Evolutionary conservation across 208 protist species (phyloP), one percentile per base, ranked within the genome.

Genomic region (Crithidia fasciculata): DNA sequence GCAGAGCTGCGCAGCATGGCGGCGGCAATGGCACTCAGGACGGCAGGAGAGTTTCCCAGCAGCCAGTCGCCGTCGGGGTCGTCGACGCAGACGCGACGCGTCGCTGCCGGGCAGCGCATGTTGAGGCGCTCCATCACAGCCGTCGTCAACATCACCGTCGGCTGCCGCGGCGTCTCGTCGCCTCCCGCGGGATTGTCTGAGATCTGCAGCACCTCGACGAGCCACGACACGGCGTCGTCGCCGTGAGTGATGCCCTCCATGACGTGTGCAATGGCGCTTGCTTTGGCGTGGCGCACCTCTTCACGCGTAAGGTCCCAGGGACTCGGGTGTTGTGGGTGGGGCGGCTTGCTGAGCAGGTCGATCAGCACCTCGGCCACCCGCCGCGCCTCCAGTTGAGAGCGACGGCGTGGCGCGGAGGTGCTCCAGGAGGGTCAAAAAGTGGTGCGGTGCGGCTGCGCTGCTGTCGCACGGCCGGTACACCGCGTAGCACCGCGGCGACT

Each of bases 331-430:
- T 81, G 85, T 16, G 88, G 85, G 66, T 91, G 85, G 8, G 86
- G 65, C 0, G 83, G 78, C 45, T 93, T 93, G 40, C 76, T 58
- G 41, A 93, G 74, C 52, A 88, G 64, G n/a, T 93, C 88, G 0
- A 85, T 7, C 43, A 93, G 61, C 18, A 90, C 36, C 19, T 60
- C 58, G 2, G 71, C 79, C 54, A 90, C 65, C 3, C 73, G 68
- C 9, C 47, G 41, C 18, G 68, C 74, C 39, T 84, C 60, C 2
- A 39, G 2, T 0, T 0, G 69, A 69, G 10, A 67, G 47, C 8
- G 55, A 19, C 8, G 56, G 55, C 2, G 69, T 40, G 9, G 55
- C 8, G 18, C 72, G 44, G 28, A 84, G 57, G 37, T 44, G 39
- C 28, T 15, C 47, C 13, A 83, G 37, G 15, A 84, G 76, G 47